Percentiles rank a stretch among this genome's conserved stretches.
These are phyloP conservation scores for Penicillium sclerotigenum DNA, from an alignment of 2,329 filamentous ascomycete species.

Conservation along the genomic window DNA sequence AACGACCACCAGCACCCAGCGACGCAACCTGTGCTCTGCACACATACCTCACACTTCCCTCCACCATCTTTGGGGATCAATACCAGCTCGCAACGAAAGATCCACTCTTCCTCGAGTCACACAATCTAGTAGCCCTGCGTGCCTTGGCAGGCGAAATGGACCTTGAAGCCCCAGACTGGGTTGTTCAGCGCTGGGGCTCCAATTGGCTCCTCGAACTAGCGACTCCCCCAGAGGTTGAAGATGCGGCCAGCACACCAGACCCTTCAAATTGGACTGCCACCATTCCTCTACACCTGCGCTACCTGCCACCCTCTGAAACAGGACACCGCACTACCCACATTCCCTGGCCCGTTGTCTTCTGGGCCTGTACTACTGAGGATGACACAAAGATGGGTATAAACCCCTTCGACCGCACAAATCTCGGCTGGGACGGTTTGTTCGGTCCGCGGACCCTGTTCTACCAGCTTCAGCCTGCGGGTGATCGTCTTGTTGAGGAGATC, in stretches of 20 bases:
- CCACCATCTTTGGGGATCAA: slow-evolving; percentile 76
- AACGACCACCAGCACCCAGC: slow-evolving; percentile 46
- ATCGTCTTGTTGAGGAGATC: slow-evolving; percentile 52
- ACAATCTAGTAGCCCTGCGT: slow-evolving; percentile 68
- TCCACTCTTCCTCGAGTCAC: slow-evolving; percentile 71
- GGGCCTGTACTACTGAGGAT: slow-evolving; percentile 69
- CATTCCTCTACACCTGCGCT: slow-evolving; percentile 82
- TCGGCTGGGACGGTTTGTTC: slow-evolving; percentile 86
- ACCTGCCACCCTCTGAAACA: slow-evolving; percentile 61
- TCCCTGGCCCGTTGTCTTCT: slow-evolving; percentile 82
- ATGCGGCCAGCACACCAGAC: slow-evolving; percentile 2
- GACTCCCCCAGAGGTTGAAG: slow-evolving; percentile 41
- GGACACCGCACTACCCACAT: slow-evolving; percentile 58
- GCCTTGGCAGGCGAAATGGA: slow-evolving; percentile 75
- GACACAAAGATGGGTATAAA: slow-evolving; percentile 66
- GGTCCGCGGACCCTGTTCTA: slow-evolving; percentile 75
- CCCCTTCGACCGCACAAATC: slow-evolving; percentile 77
- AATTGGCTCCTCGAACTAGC: slow-evolving; percentile 71
- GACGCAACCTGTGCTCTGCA: slow-evolving; percentile 68
- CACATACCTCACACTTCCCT: slow-evolving; percentile 78
- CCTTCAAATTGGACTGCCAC: slow-evolving; percentile 37
- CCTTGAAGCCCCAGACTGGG: slow-evolving; percentile 85
- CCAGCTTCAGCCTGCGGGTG: slow-evolving; percentile 61
- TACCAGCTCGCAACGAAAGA: slow-evolving; percentile 66
- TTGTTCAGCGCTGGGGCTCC: slow-evolving; percentile 73